phyloP scores from a whole-genome alignment of 805 yeast species.

The Henningerozyma blattae region DNA sequence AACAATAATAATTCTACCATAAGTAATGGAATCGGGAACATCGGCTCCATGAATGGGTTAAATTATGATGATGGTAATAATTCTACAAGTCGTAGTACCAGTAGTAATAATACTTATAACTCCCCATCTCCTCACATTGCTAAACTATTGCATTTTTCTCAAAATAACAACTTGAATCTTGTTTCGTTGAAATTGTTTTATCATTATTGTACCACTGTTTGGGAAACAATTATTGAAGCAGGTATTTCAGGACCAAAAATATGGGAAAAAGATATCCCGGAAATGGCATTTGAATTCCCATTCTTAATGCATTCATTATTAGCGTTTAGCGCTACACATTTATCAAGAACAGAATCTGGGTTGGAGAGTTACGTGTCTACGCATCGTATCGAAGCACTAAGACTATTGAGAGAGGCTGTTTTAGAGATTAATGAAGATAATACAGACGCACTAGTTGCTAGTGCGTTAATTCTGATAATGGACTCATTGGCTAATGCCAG shows the following conservation, averaged over 20 bases:
- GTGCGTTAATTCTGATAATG: constrained; percentile 80
- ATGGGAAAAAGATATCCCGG: constrained; percentile 83
- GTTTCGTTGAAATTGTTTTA: constrained; percentile 74
- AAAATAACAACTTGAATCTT: constrained; percentile 40
- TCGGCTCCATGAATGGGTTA: neutral
- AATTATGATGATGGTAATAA: neutral
- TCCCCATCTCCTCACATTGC: constrained; percentile 4
- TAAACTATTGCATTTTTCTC: constrained; percentile 14
- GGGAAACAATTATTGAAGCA: constrained; percentile 80
- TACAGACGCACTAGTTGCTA: constrained; percentile 87
- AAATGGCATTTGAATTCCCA: constrained; percentile 77
- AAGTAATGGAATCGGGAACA: neutral
- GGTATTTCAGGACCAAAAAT: constrained; percentile 73
- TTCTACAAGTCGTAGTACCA: too few relatives aligned
- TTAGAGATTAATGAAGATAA: constrained; percentile 71
- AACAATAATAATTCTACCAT: too few relatives aligned
- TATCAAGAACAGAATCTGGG: constrained; percentile 64
- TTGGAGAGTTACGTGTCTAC: constrained; percentile 71
- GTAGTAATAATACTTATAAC: neutral
- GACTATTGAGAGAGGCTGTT: constrained; percentile 75
- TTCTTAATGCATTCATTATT: constrained; percentile 85
- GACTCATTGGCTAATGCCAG: constrained; percentile 92
- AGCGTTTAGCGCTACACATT: constrained; percentile 87
- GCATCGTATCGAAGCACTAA: constrained; percentile 79
- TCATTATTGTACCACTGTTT: constrained; percentile 76